Percentiles rank a stretch among this genome's conserved stretches.
Conservation (phyloP, 768 basidiomycete genomes). For the Serendipita sp. region DNA sequence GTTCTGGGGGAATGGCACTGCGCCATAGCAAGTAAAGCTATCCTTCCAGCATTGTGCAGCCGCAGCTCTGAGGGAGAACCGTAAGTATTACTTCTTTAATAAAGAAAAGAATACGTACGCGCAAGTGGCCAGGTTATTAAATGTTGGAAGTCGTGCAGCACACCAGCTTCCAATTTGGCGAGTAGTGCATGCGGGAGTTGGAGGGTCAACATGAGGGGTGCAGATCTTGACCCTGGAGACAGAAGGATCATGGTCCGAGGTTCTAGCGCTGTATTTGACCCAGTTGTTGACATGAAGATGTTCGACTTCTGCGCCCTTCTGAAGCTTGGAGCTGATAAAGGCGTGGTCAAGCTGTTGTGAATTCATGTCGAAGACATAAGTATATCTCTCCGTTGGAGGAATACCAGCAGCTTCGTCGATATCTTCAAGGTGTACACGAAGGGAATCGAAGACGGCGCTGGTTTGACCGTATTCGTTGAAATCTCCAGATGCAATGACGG, state of each 20-base stretch:
- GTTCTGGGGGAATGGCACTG: background rate
- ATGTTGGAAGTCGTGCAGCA: constrained; percentile 1
- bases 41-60: background rate
- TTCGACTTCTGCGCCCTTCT: constrained; percentile 27
- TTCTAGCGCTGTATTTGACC: constrained; percentile 26
- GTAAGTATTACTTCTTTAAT: background rate
- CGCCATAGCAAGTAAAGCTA: background rate
- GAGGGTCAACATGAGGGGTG: constrained; percentile 8
- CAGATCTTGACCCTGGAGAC: constrained; percentile 36
- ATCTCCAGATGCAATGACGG: constrained; percentile 41
- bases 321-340: constrained; percentile 33
- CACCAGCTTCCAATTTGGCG: constrained; percentile 2
- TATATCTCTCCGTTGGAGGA: constrained; percentile 37
- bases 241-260: constrained; percentile 48
- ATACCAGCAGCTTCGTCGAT: constrained; percentile 36
- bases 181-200: background rate
- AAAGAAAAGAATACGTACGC: background rate
- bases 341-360: constrained; percentile 44
- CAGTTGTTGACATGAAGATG: constrained; percentile 50
- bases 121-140: constrained; percentile 3
- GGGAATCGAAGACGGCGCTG: constrained; percentile 32
- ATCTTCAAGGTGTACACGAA: constrained; percentile 28
- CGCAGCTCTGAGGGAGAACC: background rate
- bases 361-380: constrained; percentile 43
- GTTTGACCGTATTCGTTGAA: constrained; percentile 46